Evolutionary conservation across 768 basidiomycete genomes (phyloP).

Genomic region (Gautieria morchelliformis): DNA sequence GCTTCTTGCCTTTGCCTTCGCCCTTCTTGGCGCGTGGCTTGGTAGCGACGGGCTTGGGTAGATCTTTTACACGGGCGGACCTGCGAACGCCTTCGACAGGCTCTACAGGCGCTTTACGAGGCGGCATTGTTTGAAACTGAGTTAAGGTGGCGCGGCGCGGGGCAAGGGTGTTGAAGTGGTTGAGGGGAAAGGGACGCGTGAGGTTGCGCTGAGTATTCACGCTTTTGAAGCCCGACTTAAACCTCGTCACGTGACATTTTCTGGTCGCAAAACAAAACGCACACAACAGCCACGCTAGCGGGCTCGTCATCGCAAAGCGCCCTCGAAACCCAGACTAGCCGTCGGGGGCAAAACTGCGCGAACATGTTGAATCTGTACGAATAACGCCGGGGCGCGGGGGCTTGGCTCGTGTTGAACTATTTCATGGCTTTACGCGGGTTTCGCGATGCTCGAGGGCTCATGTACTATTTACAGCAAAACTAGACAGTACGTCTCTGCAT

Average conservation of each 20-base stretch:
- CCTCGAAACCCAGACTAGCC: no score
- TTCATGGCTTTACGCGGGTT: no score
- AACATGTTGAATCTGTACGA: no score
- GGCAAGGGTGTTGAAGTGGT: neutral
- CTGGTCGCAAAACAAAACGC: neutral
- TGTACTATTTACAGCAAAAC: no score
- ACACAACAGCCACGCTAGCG: neutral
- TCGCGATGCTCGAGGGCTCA: no score
- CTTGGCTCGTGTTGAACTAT: no score
- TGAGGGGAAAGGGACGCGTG: constrained; percentile 1
- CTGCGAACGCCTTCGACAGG: constrained; percentile 2
- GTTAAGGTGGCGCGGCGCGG: neutral
- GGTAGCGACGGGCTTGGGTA: neutral
- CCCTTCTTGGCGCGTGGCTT: constrained; percentile 8
- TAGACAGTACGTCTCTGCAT: no score
- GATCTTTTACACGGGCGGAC: constrained; percentile 7
- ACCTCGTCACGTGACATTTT: constrained; percentile 2
- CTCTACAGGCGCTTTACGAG: constrained; percentile 1
- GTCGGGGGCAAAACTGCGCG: no score
- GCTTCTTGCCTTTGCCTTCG: constrained; percentile 6
- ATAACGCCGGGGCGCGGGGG: no score
- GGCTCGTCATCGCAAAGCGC: no score
- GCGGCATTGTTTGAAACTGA: neutral
- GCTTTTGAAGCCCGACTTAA: constrained; percentile 5
- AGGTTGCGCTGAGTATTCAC: constrained; percentile 2